phyloP scores from a whole-genome alignment of 768 basidiomycete genomes.

The Podaxis sp. region DNA sequence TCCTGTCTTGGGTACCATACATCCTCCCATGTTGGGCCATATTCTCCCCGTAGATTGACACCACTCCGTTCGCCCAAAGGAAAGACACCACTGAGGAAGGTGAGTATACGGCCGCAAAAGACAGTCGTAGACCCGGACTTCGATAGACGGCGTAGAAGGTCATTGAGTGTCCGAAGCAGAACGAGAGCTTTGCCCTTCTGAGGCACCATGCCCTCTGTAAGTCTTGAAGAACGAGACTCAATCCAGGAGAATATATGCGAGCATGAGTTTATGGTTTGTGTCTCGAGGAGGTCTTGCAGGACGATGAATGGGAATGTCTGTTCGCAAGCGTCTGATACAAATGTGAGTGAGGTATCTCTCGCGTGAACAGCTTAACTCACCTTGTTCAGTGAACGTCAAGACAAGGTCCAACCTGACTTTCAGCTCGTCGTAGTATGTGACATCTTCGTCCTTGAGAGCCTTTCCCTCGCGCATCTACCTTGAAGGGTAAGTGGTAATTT shows the following conservation, averaged over 20 bases:
- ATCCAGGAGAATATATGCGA: conserved; percentile 90
- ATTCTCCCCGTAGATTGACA: conserved; percentile 89
- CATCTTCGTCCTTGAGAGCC: conserved; percentile 52
- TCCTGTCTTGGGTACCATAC: conserved; percentile 37
- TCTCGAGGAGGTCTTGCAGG: conserved; percentile 82
- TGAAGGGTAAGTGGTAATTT: not conserved
- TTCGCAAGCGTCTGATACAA: conserved; percentile 71
- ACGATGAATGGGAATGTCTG: conserved; percentile 68
- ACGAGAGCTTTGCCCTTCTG: conserved; percentile 88
- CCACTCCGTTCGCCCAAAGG: conserved; percentile 88
- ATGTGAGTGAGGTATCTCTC: not conserved
- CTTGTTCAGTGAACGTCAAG: conserved; percentile 75
- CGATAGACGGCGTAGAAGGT: conserved; percentile 81
- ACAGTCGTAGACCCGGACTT: conserved; percentile 83
- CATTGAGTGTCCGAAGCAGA: conserved; percentile 83
- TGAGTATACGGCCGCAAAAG: conserved; percentile 88
- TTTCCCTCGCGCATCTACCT: conserved; percentile 64
- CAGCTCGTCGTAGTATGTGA: conserved; percentile 61
- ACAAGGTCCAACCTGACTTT: conserved; percentile 68
- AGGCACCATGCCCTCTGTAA: conserved; percentile 79
- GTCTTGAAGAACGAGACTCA: conserved; percentile 64
- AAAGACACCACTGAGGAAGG: conserved; percentile 83
- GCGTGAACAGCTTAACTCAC: conserved; percentile 36
- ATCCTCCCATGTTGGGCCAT: conserved; percentile 76
- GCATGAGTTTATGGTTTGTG: conserved; percentile 82